Evolutionary conservation across 2,329 filamentous ascomycete species (phyloP), one percentile per base, ranked within the genome.

Genomic region (Talaromyces rugulosus): DNA sequence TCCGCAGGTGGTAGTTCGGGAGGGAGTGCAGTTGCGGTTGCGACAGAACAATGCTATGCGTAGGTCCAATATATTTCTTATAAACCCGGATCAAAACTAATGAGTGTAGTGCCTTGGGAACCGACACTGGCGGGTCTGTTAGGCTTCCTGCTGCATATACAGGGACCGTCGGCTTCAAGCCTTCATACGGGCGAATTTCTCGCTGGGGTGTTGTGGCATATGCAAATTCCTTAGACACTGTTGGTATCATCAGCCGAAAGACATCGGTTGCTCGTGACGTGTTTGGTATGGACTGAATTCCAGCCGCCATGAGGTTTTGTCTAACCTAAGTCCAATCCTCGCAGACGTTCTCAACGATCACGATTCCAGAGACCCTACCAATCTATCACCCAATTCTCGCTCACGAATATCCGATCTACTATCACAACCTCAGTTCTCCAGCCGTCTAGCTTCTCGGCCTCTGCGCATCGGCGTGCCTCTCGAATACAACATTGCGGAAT

Each of bases 1-100:
- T 95, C 92, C 0, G 89, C 90, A 0, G 93, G 93, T 42, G 93
- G 93, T 33, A 97, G 93, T 74, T 98, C 94, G 3, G 95, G 95
- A 50, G 95, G 95, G 18, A 97, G 93, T 74, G 95, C 95, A 3
- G 85, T 96, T 9, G 91, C 92, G 14, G 91, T 98, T 42, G 86
- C 85, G 23, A 81, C 83, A 0, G 83, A 83, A 5, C 81, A 87
- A 70, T 86, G 83, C 66, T 82, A 83, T 80, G 82, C 82, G 78
- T 85, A 77, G 65, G 81, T 78, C 34, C 18, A 30, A 28, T 27
- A 64, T 56, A 8, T 53, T 31, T 9, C 42, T 27, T 18, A n/a
- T 23, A 23, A 23, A 23, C 23, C 23, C 23, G 2, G 23, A 23
- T 23, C 23, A 23, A 23, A 23, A 23, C 65, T 60, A 36, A 33